Percentiles rank a stretch among this genome's conserved stretches.
phyloP scores from a whole-genome alignment of 1,284 basidiomycete genomes.

The Apiotrichum gamsii region DNA sequence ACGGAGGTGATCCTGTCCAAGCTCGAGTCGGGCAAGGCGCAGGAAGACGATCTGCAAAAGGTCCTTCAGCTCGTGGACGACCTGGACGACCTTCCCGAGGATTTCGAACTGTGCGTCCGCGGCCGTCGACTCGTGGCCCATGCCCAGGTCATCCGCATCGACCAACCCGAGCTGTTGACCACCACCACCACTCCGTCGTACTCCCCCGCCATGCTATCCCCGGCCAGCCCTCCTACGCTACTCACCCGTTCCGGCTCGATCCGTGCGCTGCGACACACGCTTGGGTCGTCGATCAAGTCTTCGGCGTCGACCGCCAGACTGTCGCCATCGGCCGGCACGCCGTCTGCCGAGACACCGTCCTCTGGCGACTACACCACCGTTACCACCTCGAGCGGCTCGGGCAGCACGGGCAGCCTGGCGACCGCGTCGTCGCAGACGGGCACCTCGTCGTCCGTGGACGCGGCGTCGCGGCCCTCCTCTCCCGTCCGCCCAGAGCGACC shows the following conservation, averaged over 20 bases:
- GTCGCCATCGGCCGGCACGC: too few relatives aligned
- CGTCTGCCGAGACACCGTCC: too few relatives aligned
- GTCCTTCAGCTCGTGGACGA: slow-evolving; percentile 58
- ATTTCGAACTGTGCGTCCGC: slow-evolving; percentile 57
- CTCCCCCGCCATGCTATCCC: too few relatives aligned
- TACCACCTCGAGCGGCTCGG: background rate
- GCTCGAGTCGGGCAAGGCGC: slow-evolving; percentile 71
- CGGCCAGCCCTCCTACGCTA: slow-evolving; percentile 6
- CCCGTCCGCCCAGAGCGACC: background rate
- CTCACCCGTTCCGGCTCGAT: slow-evolving; percentile 18
- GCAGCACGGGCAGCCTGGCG: background rate
- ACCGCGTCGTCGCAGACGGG: background rate
- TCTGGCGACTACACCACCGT: too few relatives aligned
- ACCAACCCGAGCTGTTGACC: too few relatives aligned
- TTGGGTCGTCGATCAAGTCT: slow-evolving; percentile 4
- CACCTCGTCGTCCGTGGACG: slow-evolving; percentile 2
- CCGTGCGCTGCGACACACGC: slow-evolving; percentile 25
- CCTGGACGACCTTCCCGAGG: slow-evolving; percentile 57
- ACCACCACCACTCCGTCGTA: too few relatives aligned
- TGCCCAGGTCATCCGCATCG: slow-evolving; percentile 53
- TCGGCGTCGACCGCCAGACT: slow-evolving; percentile 6
- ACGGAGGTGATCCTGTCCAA: slow-evolving; percentile 64
- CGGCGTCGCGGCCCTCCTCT: slow-evolving; percentile 1
- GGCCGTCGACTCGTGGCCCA: slow-evolving; percentile 67
- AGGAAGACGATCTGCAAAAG: slow-evolving; percentile 73